Base-by-base conservation (phyloP, 1,284 basidiomycete species). In the Xerocomus minutiporus region DNA sequence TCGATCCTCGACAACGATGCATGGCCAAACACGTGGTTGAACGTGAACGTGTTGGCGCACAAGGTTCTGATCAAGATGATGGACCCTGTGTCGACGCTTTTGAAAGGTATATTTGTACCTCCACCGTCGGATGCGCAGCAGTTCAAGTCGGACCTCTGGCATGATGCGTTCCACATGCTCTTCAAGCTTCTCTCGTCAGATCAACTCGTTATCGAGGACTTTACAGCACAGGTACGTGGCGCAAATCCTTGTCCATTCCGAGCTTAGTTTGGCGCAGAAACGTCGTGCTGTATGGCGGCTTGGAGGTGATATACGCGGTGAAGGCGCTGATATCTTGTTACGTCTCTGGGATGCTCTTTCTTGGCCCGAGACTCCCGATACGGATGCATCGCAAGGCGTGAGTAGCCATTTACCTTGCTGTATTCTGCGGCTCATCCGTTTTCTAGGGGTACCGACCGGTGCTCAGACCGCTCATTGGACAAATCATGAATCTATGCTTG, bases 231-330 rank as follows among this genome's bases (percentile, higher is more conserved):
- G 82, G 90, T 88, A 53, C 49, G 76, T 53, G 29, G 12, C 38
- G 12, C 25, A n/a, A 45, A 12, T 43, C 5, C 50, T 32, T 34
- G 46, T 38, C 51, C 28, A 56, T 52, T 42, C 48, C n/a, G 11
- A 26, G 20, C 53, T 65, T 8, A 64, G 52, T 56, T 53, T 23
- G 54, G 44, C 65, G 20, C 64, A 97, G 88, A 90, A 93, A 80
- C 86, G 94, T 48, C 84, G 95, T 49, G 91, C 94, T 1, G 92
- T 97, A 13, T 98, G 96, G 96, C 84, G 93, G 42, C 80, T 98
- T 13, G 93, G 91, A 3, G 95, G 95, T 15, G 96, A 99, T 71
- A 84, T 97, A 61, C 83, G 96, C 32, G 93, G 93, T 13, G 91
- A 96, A 68, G 95, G 94, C 9, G 91, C 94, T 1, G 76, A 82